Evolutionary conservation across 371 early-diverging fungal genomes (phyloP), one percentile per base, ranked within the genome.

Genomic region (Synchytrium microbalum): DNA sequence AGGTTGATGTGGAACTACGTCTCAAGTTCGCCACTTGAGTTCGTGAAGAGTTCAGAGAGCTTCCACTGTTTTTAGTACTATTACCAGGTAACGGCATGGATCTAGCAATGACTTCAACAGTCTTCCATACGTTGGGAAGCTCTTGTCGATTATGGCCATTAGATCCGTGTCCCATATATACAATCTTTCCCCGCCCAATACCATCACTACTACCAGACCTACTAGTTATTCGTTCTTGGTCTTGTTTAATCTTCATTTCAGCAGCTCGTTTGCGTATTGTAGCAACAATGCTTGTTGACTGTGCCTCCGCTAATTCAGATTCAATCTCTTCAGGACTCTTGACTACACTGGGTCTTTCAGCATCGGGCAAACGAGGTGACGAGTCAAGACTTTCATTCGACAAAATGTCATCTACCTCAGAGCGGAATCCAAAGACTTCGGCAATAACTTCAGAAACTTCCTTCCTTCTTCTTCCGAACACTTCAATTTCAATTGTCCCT

Each of bases 401-500:
- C 5, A 58, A 24, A 57, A 28, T 62, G 26, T 57, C 58, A 63
- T 62, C 59, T 10, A 27, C 10, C 19, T 56, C 54, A 59, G 62
- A 62, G 19, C 46, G 5, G 46, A 38, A 38, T 38, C 46, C 46
- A 38, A 38, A 38, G 19, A 38, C 19, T 5, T 38, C 46, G 46
- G 10, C 19, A 52, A 76, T 72, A 38, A 72, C n/a, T 24, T 29
- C 38, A 19, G 14, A 16, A 13, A 74, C 66, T 1, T 58, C 51
- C 23, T 46, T 8, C 14, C 32, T 2, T 1, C 64, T 53, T 3
- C 68, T 5, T 3, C 73, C 77, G 66, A 73, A 77, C 1, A 77
- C 59, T 30, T 77, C 75, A 61, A 77, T 71, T 28, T 53, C 25
- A 14, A 69, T 55, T 28, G 68, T 24, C 1, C 75, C 75, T 5